A percentile compares a stretch with the other conserved stretches of the same genome.
phyloP scores from a whole-genome alignment of 257 asterid genomes.

The Solanum piurae region DNA sequence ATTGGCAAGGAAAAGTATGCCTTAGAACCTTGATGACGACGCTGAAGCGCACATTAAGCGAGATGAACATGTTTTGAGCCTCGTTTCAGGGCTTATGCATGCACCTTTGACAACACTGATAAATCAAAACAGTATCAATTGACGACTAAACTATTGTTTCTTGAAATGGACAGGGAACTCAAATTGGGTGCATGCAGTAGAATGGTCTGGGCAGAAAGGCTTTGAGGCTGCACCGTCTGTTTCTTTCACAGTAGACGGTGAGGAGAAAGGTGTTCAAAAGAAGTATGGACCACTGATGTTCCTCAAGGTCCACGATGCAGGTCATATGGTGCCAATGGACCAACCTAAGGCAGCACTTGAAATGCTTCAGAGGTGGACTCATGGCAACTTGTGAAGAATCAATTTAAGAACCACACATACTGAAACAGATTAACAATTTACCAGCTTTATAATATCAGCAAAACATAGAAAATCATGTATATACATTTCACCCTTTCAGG shows the following conservation, averaged over 20 bases:
- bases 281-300: constrained; percentile 49
- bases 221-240: constrained; percentile 22
- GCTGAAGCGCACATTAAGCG: not conserved
- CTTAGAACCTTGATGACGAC: not conserved
- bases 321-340: constrained; percentile 85
- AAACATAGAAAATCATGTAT: not conserved
- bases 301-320: constrained; percentile 55
- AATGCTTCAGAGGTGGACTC: constrained; percentile 58
- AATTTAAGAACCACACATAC: constrained; percentile 1
- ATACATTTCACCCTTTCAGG: not conserved
- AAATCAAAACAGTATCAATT: not conserved
- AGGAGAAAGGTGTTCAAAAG: constrained; percentile 38
- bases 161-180: constrained; percentile 46
- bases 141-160: not conserved
- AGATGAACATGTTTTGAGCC: not conserved
- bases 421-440: not conserved
- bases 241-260: constrained; percentile 38
- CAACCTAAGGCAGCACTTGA: constrained; percentile 56
- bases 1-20: not conserved
- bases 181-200: constrained; percentile 57
- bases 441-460: not conserved
- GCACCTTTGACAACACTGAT: not conserved
- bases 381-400: constrained; percentile 8
- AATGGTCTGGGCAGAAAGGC: constrained; percentile 45
- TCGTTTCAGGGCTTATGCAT: not conserved